phyloP scores from a whole-genome alignment of 805 yeast species.

The Torulaspora maleeae region DNA sequence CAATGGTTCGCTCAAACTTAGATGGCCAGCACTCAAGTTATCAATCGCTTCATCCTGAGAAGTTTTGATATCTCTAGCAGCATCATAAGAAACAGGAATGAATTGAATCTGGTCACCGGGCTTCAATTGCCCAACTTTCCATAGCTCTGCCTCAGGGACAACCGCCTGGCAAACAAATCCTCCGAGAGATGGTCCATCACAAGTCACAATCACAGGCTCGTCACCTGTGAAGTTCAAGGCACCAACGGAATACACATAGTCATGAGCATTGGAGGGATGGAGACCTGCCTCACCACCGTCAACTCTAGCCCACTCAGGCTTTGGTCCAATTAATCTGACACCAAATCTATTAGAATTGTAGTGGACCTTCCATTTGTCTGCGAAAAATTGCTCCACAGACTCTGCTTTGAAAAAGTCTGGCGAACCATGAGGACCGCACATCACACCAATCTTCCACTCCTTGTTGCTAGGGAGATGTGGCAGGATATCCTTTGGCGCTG shows the following conservation, averaged over 20 bases:
- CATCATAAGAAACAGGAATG: conserved; percentile 65
- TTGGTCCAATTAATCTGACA: conserved; percentile 89
- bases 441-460: conserved; percentile 83
- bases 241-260: conserved; percentile 92
- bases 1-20: conserved; percentile 31
- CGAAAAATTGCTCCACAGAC: conserved; percentile 69
- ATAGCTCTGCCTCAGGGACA: conserved; percentile 91
- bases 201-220: conserved; percentile 93
- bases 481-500: conserved; percentile 47
- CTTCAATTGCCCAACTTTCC: conserved; percentile 97
- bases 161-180: conserved; percentile 97
- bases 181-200: conserved; percentile 97
- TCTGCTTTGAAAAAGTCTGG: conserved; percentile 88
- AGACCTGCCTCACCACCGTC: conserved; percentile 98
- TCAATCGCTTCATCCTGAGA: conserved; percentile 56
- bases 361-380: conserved; percentile 85
- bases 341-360: conserved; percentile 97
- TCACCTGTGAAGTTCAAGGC: conserved; percentile 98
- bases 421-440: conserved; percentile 97
- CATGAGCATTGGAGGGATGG: conserved; percentile 98
- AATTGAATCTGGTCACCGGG: conserved; percentile 87
- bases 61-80: conserved; percentile 60
- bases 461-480: conserved; percentile 31
- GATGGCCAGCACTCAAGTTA: conserved; percentile 11
- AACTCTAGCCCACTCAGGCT: conserved; percentile 92